These are phyloP conservation scores for Pseudogymnoascus sp. DNA, from an alignment of 2,329 filamentous ascomycete species.

Conservation along the genomic window DNA sequence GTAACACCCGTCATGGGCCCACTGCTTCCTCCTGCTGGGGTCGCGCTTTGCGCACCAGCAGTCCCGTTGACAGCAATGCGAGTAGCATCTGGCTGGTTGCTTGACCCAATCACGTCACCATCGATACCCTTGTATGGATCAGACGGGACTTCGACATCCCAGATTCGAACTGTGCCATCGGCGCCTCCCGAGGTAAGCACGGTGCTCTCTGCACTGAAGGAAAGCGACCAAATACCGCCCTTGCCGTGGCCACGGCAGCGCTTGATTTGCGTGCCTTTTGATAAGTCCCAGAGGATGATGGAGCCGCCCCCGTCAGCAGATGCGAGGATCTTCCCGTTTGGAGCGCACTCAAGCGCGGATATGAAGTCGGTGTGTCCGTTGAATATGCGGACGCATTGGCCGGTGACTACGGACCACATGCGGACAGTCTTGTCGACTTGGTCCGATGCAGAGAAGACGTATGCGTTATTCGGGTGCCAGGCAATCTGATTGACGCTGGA, in stretches of 20 bases:
- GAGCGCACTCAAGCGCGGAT: conserved; percentile 74
- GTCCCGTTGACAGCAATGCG: conserved; percentile 41
- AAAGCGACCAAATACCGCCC: conserved; percentile 86
- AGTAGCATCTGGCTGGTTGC: conserved; percentile 41
- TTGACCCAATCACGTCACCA: conserved; percentile 30
- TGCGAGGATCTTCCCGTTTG: conserved; percentile 82
- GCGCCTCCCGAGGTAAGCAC: conserved; percentile 85
- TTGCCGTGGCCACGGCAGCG: conserved; percentile 89
- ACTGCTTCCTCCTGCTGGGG: conserved; percentile 23
- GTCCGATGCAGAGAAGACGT: conserved; percentile 85
- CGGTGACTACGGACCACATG: conserved; percentile 93
- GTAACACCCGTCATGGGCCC: conserved; percentile 21
- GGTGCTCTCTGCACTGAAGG: conserved; percentile 87
- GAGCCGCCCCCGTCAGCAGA: conserved; percentile 82
- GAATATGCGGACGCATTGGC: conserved; percentile 82
- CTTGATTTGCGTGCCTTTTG: conserved; percentile 79
- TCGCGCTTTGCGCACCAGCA: conserved; percentile 25
- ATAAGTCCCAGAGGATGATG: conserved; percentile 90
- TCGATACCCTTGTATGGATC: conserved; percentile 51
- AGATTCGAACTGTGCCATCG: conserved; percentile 86
- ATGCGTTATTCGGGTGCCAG: conserved; percentile 91
- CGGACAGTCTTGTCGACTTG: conserved; percentile 81
- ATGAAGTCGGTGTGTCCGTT: conserved; percentile 85
- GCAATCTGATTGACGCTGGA: conserved; percentile 83
- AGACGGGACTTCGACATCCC: conserved; percentile 74